Evolutionary conservation across 176 grass and related monocot species (phyloP), one percentile per base, ranked within the genome.

Genomic region (Carex kokanica): DNA sequence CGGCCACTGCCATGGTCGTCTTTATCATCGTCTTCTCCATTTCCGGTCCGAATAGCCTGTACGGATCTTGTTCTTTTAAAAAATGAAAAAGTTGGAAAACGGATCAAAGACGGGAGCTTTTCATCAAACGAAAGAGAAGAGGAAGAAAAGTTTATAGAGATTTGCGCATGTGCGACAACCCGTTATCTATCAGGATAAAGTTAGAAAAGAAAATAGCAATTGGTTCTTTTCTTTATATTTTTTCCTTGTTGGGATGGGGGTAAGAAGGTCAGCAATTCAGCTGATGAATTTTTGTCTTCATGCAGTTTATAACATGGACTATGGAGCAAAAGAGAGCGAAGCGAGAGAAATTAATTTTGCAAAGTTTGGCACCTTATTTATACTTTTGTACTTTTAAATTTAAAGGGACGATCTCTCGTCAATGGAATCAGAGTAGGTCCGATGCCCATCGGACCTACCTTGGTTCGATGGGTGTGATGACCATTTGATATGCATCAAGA

Each of bases 1-100:
- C 79, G 3, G 41, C 83, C 10, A 86, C 65, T 31, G 54, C 66
- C 56, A 87, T 83, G 54, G 60, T 43, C 63, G 83, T 58, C 23
- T 40, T 67, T n/a, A 55, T 25, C 75, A 25, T 43, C 18, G 83
- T 63, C 64, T 77, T 88, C 78, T 73, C 66, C 85, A 87, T 87
- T 69, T 62, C 49, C 1, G 12, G 23, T 66, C 12, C 36, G 12
- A 59, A 18, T 53, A 32, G 51, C 14, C 74, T 9, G 18, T 29
- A 79, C 25, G 20, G 74, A 79, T 59, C 16, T 56, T 79, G 13
- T 9, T 61, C 63, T 34, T 36, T 61, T 9, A 58, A 25, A 58
- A 34, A 60, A 55, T 47, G 14, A 38, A 59, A 59, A 58, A 36
- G 16, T 61, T 3, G 29, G 16, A 32, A 80, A 80, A 62, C 31